Evolutionary conservation across 805 yeast species (phyloP), one percentile per base, ranked within the genome.

Genomic region (Candida glaebosa): DNA sequence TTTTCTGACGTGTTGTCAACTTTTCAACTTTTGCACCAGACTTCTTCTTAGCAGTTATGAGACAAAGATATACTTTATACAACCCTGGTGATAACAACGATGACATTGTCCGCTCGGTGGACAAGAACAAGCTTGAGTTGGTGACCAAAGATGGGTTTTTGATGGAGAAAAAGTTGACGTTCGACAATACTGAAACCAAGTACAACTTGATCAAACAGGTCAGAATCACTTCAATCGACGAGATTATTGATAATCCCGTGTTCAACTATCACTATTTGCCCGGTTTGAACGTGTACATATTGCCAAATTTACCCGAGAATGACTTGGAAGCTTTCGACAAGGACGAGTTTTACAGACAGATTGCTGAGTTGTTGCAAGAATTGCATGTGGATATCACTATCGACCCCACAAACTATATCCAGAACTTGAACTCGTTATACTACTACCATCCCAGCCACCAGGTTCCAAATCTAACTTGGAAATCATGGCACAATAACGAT

Each of bases 41-140:
- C 14, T 28, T n/a, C 12, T 28, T 10, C 31, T 28, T 28, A 5
- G 6, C 5, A 28, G 52, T 51, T 54, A 45, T 53, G 34, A 60
- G 56, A 48, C 69, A 65, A 34, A 50, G 71, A 47, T 52, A 58
- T 12, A 63, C 71, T 16, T 41, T 64, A 22, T 49, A 54, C 44
- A 64, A 63, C 44, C 63, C 61, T 10, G 46, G 44, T 4, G 25
- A 41, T 3, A 45, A 48, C 18, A 55, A 61, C 38, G 65, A 62
- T 37, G 50, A 47, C 16, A 37, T 64, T 15, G 52, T 65, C 8
- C 34, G 46, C 10, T 28, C 38, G 4, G 43, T 55, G 7, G 46
- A 47, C 37, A 20, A 40, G 6, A 43, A 51, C 1, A 38, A 46
- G 31, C 31, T 57, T 9, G 34, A 24, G 17, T 26, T 57, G 6